Percentiles rank a stretch among this genome's conserved stretches.
Conservation (phyloP, 1,284 basidiomycete species). For the Termitomyces sp. region DNA sequence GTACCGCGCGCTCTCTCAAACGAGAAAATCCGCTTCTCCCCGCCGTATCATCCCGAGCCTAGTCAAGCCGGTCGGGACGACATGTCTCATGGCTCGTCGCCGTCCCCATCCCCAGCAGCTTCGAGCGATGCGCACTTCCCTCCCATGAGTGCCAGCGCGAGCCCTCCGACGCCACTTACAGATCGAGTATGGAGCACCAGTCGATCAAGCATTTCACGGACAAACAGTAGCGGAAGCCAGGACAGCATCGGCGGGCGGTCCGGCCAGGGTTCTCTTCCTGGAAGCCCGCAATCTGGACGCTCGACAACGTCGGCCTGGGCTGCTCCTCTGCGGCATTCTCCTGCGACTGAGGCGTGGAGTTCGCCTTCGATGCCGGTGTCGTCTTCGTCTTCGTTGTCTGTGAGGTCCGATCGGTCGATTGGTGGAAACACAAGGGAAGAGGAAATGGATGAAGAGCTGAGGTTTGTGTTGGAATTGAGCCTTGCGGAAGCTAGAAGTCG, state of each 20-base stretch:
- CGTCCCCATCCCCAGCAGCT: slow-evolving; percentile 6
- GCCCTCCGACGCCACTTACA: slow-evolving; percentile 11
- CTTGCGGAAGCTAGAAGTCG: slow-evolving; percentile 48
- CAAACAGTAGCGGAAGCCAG: slow-evolving; percentile 15
- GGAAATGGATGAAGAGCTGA: slow-evolving; percentile 48
- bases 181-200: neutral
- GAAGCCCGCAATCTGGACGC: slow-evolving; percentile 10
- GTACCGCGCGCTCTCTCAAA: slow-evolving; percentile 31
- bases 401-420: slow-evolving; percentile 1
- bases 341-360: neutral
- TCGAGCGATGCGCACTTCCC: slow-evolving; percentile 25
- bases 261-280: neutral
- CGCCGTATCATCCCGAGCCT: slow-evolving; percentile 32
- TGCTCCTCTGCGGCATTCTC: slow-evolving; percentile 11
- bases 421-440: slow-evolving; percentile 15
- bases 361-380: neutral
- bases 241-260: slow-evolving; percentile 7
- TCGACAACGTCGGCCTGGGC: slow-evolving; percentile 17
- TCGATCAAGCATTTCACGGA: slow-evolving; percentile 3
- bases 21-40: slow-evolving; percentile 36
- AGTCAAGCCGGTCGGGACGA: slow-evolving; percentile 33
- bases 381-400: slow-evolving; percentile 9
- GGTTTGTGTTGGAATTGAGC: slow-evolving; percentile 51
- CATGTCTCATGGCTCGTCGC: slow-evolving; percentile 1
- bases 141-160: slow-evolving; percentile 20